Evolutionary conservation across 306 rosid species (phyloP).

Genomic region (Trifolium pratense): DNA sequence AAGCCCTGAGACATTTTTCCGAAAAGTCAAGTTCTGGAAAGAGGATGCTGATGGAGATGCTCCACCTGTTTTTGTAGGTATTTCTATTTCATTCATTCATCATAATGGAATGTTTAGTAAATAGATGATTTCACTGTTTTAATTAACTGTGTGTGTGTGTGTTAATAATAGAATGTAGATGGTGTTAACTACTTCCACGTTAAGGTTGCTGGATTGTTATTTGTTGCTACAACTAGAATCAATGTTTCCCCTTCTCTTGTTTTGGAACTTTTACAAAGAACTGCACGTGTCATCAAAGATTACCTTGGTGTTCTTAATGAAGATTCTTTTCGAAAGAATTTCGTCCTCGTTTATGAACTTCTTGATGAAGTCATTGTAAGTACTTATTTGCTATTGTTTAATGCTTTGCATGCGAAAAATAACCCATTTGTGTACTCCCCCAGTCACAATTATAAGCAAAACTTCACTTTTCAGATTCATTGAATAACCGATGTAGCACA

Average conservation of each 20-base stretch:
- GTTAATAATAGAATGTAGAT: conserved; percentile 85
- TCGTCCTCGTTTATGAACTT: conserved; percentile 93
- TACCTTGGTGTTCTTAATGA: conserved; percentile 94
- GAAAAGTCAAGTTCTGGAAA: conserved; percentile 91
- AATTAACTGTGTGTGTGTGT: conserved; percentile 5
- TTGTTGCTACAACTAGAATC: conserved; percentile 82
- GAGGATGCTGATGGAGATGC: conserved; percentile 90
- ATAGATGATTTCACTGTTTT: not conserved
- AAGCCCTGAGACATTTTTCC: conserved; percentile 85
- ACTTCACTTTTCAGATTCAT: too few species aligned
- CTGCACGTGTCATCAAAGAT: conserved; percentile 88
- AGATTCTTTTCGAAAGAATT: conserved; percentile 85
- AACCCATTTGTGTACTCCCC: not conserved
- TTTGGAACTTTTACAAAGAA: conserved; percentile 82
- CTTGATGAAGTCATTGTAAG: conserved; percentile 94
- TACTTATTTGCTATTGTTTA: not conserved
- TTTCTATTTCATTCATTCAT: conserved; percentile 51
- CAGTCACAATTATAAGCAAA: too few species aligned
- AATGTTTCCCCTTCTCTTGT: conserved; percentile 86
- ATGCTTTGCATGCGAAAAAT: conserved; percentile 15
- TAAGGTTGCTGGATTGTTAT: conserved; percentile 84
- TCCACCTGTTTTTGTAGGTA: conserved; percentile 94
- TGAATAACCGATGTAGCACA: too few species aligned
- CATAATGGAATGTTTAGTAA: too few species aligned
- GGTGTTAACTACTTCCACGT: conserved; percentile 95